Evolutionary conservation across 352 stramenopile species (phyloP), one percentile per base, ranked within the genome.

Genomic region (Phytophthora pistaciae): DNA sequence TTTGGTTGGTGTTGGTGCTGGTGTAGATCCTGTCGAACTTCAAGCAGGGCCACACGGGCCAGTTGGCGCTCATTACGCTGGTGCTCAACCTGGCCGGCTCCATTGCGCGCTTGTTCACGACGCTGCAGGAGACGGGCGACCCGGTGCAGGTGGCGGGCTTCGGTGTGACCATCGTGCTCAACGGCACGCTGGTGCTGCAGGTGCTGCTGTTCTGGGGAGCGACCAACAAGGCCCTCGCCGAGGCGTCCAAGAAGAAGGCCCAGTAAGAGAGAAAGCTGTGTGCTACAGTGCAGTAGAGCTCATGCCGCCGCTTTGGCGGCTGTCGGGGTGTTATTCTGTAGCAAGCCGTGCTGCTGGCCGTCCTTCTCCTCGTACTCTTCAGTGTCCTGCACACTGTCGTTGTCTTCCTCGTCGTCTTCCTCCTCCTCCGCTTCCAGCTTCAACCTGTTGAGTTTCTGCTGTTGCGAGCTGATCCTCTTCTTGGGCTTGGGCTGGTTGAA

Each of bases 21-120:
- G 10, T 74, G 29, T 68, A 95, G 88, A 89, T 96, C 49, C 54
- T 94, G 38, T 89, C 89, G 27, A 97, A 97, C 78, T 96, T 95
- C 66, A 93, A 95, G 64, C 89, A 97, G 64, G 88, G 88, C 11
- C 91, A 97, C 75, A 97, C 91, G 44, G 91, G 91, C n/a, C 91
- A 97, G 68, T 78, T 97, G 31, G 90, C 91, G 48, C 82, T 97
- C 20, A 82, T 97, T 54, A 97, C 91, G 52, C 75, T 95, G 44
- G 70, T 95, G 70, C 82, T 95, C 40, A 97, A 95, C 72, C 83
- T 96, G 66, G 88, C 74, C 14, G 91, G 91, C 20, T 94, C 88
- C 0, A 66, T 94, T 52, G 91, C 91, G 38, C 87, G 91, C 1
- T 78, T 97, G 58, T 97, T 97, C 72, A 97, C 91, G 21, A 96